Conservation (phyloP, 768 basidiomycete genomes). For the Roridomyces roridus region DNA sequence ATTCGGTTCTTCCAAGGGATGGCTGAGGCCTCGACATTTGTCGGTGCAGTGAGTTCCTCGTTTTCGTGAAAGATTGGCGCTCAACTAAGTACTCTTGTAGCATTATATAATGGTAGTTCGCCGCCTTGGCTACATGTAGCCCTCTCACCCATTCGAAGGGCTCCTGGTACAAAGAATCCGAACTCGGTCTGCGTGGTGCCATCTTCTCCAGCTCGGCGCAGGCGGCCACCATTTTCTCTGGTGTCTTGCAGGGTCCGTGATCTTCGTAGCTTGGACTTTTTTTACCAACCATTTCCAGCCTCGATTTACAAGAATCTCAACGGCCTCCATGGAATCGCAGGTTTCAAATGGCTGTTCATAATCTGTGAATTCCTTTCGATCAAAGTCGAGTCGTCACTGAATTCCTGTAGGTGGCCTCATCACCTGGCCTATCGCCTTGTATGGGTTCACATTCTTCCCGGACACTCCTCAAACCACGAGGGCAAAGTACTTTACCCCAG, state of each 20-base stretch:
- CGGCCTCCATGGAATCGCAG: slow-evolving; percentile 15
- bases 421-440: slow-evolving; percentile 72
- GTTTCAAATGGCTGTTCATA: slow-evolving; percentile 24
- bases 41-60: slow-evolving; percentile 62
- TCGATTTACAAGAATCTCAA: slow-evolving; percentile 15
- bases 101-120: slow-evolving; percentile 8
- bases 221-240: slow-evolving; percentile 25
- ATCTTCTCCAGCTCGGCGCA: slow-evolving; percentile 26
- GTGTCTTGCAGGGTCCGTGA: slow-evolving; percentile 21
- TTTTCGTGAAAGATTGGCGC: not conserved
- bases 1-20: slow-evolving; percentile 79
- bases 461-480: slow-evolving; percentile 69
- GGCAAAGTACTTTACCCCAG: slow-evolving; percentile 66
- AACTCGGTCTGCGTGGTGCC: slow-evolving; percentile 20
- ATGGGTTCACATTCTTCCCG: slow-evolving; percentile 77
- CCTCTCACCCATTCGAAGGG: not conserved
- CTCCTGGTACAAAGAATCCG: slow-evolving; percentile 24
- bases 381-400: not conserved
- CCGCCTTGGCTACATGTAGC: not conserved
- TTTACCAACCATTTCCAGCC: not conserved
- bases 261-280: not conserved
- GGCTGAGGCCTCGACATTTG: slow-evolving; percentile 78
- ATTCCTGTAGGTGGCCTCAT: slow-evolving; percentile 65
- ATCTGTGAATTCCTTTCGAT: slow-evolving; percentile 7
- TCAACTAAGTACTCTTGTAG: not conserved